A percentile compares a stretch with the other conserved stretches of the same genome.
Evolutionary conservation across 176 grass and related monocot species (phyloP).

Genomic region (Zoysia pacifica): DNA sequence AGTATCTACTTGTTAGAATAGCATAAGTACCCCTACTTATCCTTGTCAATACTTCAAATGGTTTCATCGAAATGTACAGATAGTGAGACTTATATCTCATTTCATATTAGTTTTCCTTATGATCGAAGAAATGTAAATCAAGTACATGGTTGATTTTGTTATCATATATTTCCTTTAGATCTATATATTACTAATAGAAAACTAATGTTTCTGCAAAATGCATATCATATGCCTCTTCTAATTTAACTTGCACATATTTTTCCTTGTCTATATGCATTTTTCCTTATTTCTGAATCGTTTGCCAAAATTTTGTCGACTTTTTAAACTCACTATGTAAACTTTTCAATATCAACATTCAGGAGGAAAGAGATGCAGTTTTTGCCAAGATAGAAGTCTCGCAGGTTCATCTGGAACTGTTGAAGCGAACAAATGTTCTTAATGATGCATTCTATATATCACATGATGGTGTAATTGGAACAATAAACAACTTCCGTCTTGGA

Average conservation of each 20-base stretch:
- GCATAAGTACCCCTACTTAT: not conserved
- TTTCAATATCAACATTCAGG: conserved; percentile 41
- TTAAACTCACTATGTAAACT: not conserved
- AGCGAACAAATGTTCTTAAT: conserved; percentile 84
- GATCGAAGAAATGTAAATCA: conserved; percentile 12
- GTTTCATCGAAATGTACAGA: conserved; percentile 2
- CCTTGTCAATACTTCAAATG: not conserved
- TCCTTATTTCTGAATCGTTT: conserved; percentile 5
- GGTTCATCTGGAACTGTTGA: conserved; percentile 79
- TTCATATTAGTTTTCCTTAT: conserved; percentile 18
- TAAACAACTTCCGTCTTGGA: conserved; percentile 91
- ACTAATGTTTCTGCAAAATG: not conserved
- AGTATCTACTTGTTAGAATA: conserved; percentile 29
- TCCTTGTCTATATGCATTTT: not conserved
- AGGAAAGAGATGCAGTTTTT: conserved; percentile 93
- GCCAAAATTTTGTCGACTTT: not conserved
- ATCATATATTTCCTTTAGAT: conserved; percentile 7
- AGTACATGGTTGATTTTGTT: conserved; percentile 9
- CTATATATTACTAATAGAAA: conserved; percentile 3
- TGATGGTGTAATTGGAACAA: conserved; percentile 89
- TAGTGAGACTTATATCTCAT: conserved; percentile 24
- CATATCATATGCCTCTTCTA: not conserved
- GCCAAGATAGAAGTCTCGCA: conserved; percentile 94
- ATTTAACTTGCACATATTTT: not conserved
- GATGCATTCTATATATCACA: conserved; percentile 88